A percentile compares a stretch with the other conserved stretches of the same genome.
Evolutionary conservation across 441 rosid species (phyloP).

Genomic region (Adansonia madagascariensis): DNA sequence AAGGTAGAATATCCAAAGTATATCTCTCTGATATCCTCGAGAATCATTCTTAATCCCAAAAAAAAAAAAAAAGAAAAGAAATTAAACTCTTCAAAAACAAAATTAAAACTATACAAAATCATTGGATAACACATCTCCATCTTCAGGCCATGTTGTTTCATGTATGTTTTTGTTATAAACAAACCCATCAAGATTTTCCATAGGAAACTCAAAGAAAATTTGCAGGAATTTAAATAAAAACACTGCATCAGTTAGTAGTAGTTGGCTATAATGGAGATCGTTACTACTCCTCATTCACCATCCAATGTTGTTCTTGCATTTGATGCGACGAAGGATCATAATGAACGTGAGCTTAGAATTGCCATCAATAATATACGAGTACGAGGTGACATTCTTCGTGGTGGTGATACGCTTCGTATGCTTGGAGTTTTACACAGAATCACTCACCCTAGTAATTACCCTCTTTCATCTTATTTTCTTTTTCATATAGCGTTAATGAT

Average conservation of each 20-base stretch:
- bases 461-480: background rate
- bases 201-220: background rate
- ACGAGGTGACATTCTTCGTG: conserved; percentile 54
- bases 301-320: conserved; percentile 49
- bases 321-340: conserved; percentile 57
- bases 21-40: too few relatives aligned
- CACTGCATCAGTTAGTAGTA: background rate
- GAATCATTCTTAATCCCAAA: background rate
- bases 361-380: conserved; percentile 35
- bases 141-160: background rate
- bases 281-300: conserved; percentile 25
- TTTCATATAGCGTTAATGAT: too few relatives aligned
- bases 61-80: background rate
- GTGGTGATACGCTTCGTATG: conserved; percentile 49
- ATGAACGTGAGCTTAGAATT: conserved; percentile 41
- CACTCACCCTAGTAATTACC: conserved; percentile 52
- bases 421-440: conserved; percentile 56
- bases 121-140: conserved; percentile 36
- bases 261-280: conserved; percentile 33
- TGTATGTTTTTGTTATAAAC: background rate
- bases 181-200: too few relatives aligned
- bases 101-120: background rate
- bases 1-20: too few relatives aligned
- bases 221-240: background rate
- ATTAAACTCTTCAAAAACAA: background rate